phyloP scores from a whole-genome alignment of 2,329 filamentous ascomycete species.

The Fusarium acutatum region DNA sequence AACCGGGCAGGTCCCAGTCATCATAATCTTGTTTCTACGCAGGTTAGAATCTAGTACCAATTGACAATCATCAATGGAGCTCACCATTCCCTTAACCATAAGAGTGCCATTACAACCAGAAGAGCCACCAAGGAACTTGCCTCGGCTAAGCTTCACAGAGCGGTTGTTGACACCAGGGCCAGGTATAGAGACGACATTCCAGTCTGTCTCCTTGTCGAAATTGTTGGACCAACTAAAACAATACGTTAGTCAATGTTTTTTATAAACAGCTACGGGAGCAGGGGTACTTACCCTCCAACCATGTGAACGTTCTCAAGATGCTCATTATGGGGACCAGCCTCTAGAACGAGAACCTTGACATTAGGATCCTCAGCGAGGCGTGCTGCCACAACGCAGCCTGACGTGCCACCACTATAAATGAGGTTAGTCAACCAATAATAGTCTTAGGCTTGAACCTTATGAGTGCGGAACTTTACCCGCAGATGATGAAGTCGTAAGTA shows the following conservation, averaged over 20 bases:
- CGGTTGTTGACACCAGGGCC: slow-evolving; percentile 51
- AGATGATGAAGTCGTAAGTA: slow-evolving; percentile 47
- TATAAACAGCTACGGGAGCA: too few species aligned
- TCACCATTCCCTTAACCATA: slow-evolving; percentile 54
- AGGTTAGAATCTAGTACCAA: neutral
- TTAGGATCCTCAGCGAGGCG: slow-evolving; percentile 48
- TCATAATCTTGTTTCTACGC: slow-evolving; percentile 56
- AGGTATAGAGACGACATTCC: slow-evolving; percentile 57
- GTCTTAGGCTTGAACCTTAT: neutral
- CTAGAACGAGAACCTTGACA: slow-evolving; percentile 46
- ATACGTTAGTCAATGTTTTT: neutral
- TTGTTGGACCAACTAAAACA: slow-evolving; percentile 52
- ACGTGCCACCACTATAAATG: slow-evolving; percentile 45
- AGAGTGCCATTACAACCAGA: slow-evolving; percentile 61
- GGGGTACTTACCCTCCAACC: slow-evolving; percentile 54
- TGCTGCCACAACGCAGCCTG: slow-evolving; percentile 49
- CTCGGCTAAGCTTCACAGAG: slow-evolving; percentile 57
- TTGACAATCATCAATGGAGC: neutral
- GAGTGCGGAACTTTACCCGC: slow-evolving; percentile 42
- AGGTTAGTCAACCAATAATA: neutral
- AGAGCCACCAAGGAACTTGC: slow-evolving; percentile 59
- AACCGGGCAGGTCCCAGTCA: slow-evolving; percentile 64
- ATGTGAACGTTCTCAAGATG: slow-evolving; percentile 60
- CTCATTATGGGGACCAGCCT: slow-evolving; percentile 51
- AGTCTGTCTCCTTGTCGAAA: slow-evolving; percentile 59